These are phyloP conservation scores for Phtheirospermum japonicum DNA, from an alignment of 257 asterid genomes.

Conservation along the genomic window DNA sequence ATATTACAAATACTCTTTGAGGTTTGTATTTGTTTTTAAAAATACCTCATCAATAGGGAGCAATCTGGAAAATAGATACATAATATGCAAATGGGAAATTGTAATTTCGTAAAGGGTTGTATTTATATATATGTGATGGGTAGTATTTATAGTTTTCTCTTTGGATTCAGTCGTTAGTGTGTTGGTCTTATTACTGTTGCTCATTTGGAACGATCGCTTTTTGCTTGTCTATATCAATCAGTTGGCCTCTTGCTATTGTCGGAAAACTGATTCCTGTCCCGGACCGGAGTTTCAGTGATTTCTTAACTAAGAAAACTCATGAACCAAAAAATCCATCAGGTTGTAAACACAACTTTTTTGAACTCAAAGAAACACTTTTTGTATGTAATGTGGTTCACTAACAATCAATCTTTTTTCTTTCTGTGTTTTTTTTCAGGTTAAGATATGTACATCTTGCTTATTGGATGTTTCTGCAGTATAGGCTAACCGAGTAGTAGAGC, in stretches of 20 bases:
- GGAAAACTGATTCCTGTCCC: slow-evolving; percentile 62
- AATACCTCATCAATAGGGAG: no score
- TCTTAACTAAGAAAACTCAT: slow-evolving; percentile 24
- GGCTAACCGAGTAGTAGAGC: slow-evolving; percentile 27
- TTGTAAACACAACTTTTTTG: slow-evolving; percentile 22
- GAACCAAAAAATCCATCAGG: slow-evolving; percentile 18
- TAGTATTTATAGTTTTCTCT: background rate
- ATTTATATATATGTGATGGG: background rate
- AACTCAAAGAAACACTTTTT: background rate
- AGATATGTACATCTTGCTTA: slow-evolving; percentile 8
- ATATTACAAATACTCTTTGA: background rate
- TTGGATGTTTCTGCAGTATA: slow-evolving; percentile 29
- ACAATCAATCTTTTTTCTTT: background rate
- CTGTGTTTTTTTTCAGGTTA: slow-evolving; percentile 24
- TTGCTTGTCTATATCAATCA: slow-evolving; percentile 16
- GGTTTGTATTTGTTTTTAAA: no score
- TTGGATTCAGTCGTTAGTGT: background rate
- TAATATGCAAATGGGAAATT: no score
- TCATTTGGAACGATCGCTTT: slow-evolving; percentile 9
- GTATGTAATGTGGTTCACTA: background rate
- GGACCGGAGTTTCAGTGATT: slow-evolving; percentile 39
- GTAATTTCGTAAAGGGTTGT: background rate
- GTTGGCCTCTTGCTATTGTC: slow-evolving; percentile 64
- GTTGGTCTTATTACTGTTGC: slow-evolving; percentile 6
- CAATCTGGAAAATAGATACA: no score